Evolutionary conservation across 192 early-diverging fungal genomes (phyloP), one percentile per base, ranked within the genome.

Genomic region (Gamsiella multidivaricata): DNA sequence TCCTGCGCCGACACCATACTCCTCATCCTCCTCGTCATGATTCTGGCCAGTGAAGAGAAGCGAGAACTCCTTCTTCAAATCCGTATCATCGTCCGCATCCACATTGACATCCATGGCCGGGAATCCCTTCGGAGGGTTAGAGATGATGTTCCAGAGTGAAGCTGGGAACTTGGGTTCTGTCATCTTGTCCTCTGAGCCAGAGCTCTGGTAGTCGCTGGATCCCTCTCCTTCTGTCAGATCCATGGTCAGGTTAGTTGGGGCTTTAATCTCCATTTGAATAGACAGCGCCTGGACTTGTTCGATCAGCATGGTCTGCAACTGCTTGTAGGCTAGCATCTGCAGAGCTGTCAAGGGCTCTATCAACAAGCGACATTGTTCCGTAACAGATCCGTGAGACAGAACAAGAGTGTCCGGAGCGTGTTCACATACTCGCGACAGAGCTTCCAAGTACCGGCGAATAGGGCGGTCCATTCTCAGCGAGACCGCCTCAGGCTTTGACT

Each of bases 71-170:
- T 63, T 54, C 39, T 41, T 55, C 32, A 68, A 36, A n/a, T 78
- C 43, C 33, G 25, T 56, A 17, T 78, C 61, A 33, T 78, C 74
- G 25, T 78, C 74, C 0, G 74, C 66, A 39, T 78, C 74, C 3
- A 78, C 74, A 41, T 78, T 41, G 18, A 78, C 74, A 69, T 78
- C 74, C 54, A 78, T 62, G 22, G 74, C 74, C 18, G 74, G 74
- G 65, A 78, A 78, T 28, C 74, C 74, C 5, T 42, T 47, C 20
- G 65, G 74, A 26, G 66, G 74, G 54, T 57, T 78, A 1, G 61
- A 59, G 41, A 78, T 66, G 46, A 78, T 78, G 25, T 25, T 17
- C 74, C 74, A 78, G 10, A 78, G 61, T 17, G 74, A 69, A 11
- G 31, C 53, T 18, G 74, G 74, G 66, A 78, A 78, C 64, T 69